Percentiles rank a stretch among this genome's conserved stretches.
phyloP scores from a whole-genome alignment of 768 basidiomycete species.

The Rhodotorula paludigena region DNA sequence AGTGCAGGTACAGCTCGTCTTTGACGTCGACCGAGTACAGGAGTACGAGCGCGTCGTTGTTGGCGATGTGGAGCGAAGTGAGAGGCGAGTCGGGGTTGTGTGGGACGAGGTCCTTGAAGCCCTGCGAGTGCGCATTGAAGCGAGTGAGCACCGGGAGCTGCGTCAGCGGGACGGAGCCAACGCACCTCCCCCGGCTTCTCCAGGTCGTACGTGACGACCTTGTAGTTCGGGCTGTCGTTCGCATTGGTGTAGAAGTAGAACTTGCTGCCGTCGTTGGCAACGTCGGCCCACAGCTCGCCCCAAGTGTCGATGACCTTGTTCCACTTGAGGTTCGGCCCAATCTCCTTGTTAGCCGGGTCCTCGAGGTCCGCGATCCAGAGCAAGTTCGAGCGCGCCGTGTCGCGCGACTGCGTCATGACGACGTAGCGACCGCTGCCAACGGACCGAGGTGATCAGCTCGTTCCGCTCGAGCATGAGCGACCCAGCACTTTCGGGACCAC shows the following conservation, averaged over 20 bases:
- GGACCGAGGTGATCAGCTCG: background rate
- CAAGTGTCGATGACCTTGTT: conserved; percentile 65
- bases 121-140: no score
- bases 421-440: conserved; percentile 37
- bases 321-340: conserved; percentile 66
- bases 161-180: no score
- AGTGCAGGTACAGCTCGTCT: conserved; percentile 71
- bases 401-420: conserved; percentile 19
- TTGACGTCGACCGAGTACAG: conserved; percentile 73
- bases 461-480: background rate
- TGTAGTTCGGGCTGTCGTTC: conserved; percentile 37
- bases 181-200: conserved; percentile 35
- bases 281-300: conserved; percentile 54
- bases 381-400: conserved; percentile 50
- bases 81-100: conserved; percentile 64
- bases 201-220: conserved; percentile 33
- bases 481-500: background rate
- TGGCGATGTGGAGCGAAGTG: conserved; percentile 53
- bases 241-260: conserved; percentile 42
- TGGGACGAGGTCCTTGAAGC: conserved; percentile 61
- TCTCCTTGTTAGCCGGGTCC: conserved; percentile 46
- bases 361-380: conserved; percentile 68
- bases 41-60: conserved; percentile 56
- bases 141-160: no score
- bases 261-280: conserved; percentile 39